Evolutionary conservation across 495 filamentous ascomycete species (phyloP), one percentile per base, ranked within the genome.

Genomic region (Talaromyces thailandensis): DNA sequence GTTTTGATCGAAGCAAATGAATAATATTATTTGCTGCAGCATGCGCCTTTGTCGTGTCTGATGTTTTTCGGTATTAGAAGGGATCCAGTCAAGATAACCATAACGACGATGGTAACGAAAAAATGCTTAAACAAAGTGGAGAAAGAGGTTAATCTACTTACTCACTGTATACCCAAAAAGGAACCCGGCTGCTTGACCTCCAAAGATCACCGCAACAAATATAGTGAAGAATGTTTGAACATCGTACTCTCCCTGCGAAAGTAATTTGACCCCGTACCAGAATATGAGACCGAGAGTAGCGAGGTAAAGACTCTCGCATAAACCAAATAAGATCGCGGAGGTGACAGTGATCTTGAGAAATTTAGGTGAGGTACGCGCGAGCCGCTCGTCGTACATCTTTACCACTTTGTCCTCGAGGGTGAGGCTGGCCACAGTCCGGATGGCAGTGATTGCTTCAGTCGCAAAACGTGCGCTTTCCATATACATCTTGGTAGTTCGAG

Each of bases 191-290:
- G 74, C 67, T 62, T 87, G 82, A 1, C 78, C 82, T 0, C 77
- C 80, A 59, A 83, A 81, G 12, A 90, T 76, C 37, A 88, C 77
- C 0, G 75, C 79, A 61, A 85, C 81, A 58, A 84, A 87, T 2
- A 84, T 72, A 7, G 85, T 75, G 63, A 85, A 86, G 66, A 88
- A 88, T 21, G 79, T 59, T 3, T 67, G 67, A 6, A 77, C 67
- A 2, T 71, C 67, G 64, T 85, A 85, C 60, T 86, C 80, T 7
- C 70, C 68, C 4, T 70, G 72, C 0, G 80, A 75, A 14, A 87
- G 69, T 11, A 87, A 74, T n/a, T 75, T 76, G 5, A 79, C 79
- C 3, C 84, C 83, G 43, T 81, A 88, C 82, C 83, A 85, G 60
- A 87, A 86, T 3, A 78, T 81, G 6, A 86, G 69, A 0, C 81